Conservation (phyloP, 441 rosid genomes). For the Mallotus japonicus region DNA sequence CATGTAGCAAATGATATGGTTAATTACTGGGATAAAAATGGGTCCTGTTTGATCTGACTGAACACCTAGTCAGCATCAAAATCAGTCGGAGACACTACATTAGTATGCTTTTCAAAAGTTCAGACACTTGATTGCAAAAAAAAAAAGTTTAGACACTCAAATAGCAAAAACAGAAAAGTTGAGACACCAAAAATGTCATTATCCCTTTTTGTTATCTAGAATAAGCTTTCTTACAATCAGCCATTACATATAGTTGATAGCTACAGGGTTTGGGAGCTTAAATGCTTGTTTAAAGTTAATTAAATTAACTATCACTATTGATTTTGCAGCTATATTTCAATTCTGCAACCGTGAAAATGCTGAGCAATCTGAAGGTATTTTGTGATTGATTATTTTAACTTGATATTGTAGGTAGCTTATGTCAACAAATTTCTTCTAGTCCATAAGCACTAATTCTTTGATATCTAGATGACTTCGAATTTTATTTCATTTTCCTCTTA, state of each 20-base stretch:
- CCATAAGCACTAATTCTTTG: background rate
- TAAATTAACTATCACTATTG: slow-evolving; percentile 20
- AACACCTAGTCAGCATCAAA: no score
- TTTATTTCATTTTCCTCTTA: background rate
- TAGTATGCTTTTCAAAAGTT: no score
- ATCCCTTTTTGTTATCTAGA: background rate
- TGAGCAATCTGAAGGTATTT: slow-evolving; percentile 89
- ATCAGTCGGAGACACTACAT: no score
- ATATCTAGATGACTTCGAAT: background rate
- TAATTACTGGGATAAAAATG: no score
- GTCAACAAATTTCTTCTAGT: background rate
- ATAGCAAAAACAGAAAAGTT: no score
- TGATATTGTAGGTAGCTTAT: background rate
- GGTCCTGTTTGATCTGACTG: no score
- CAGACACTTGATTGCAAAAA: no score
- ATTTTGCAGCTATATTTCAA: slow-evolving; percentile 87
- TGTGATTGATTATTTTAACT: background rate
- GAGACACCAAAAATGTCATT: no score
- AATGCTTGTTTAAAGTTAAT: slow-evolving; percentile 10
- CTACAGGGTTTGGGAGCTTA: background rate
- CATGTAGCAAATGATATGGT: no score
- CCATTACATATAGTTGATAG: background rate
- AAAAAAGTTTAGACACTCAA: no score
- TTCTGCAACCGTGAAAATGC: slow-evolving; percentile 99
- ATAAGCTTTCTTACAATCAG: background rate